Evolutionary conservation across 2,329 filamentous ascomycete species (phyloP), one percentile per base, ranked within the genome.

Genomic region (Beauveria varroae): DNA sequence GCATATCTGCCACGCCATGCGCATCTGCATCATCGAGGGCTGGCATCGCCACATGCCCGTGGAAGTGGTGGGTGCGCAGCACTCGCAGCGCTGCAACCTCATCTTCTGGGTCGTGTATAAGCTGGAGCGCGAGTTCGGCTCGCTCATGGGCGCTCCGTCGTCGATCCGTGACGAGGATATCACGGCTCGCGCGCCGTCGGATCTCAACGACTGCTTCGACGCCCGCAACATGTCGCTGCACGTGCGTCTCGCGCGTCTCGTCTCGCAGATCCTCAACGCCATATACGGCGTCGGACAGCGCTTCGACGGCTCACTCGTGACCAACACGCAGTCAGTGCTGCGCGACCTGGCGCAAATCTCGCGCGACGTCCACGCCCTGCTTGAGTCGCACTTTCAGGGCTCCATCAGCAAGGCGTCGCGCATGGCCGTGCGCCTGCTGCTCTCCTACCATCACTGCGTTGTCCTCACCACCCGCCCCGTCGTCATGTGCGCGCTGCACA

Each of bases 1-100:
- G 44, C 70, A 73, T 69, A 70, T 73, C 14, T 71, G 71, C 28
- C 71, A 73, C 8, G 71, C 71, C 0, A 64, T 73, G 5, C 69
- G 71, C 0, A 71, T 71, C 3, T 71, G 70, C 12, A 70, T 73
- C 0, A 64, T 73, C 2, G 71, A 72, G 0, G 71, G 71, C 0
- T 69, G 67, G 18, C 69, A 71, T 50, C 63, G 69, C 8, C 68
- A 71, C 49, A 63, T 68, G 64, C 67, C 66, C 3, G 63, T 65
- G 14, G 67, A 66, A 0, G 67, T 63, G 0, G 67, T 69, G 0
- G 67, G 67, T 0, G 63, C 62, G 0, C 62, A 67, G 1, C 67
- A 69, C n/a, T 71, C 69, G 0, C 68, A 63, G 3, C 62, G 69
- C 9, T 71, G 68, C 9, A 69, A 70, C 9, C 67, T 65, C 2